Evolutionary conservation across 2,329 filamentous ascomycete species (phyloP), one percentile per base, ranked within the genome.

Genomic region (Penicillium sp.): DNA sequence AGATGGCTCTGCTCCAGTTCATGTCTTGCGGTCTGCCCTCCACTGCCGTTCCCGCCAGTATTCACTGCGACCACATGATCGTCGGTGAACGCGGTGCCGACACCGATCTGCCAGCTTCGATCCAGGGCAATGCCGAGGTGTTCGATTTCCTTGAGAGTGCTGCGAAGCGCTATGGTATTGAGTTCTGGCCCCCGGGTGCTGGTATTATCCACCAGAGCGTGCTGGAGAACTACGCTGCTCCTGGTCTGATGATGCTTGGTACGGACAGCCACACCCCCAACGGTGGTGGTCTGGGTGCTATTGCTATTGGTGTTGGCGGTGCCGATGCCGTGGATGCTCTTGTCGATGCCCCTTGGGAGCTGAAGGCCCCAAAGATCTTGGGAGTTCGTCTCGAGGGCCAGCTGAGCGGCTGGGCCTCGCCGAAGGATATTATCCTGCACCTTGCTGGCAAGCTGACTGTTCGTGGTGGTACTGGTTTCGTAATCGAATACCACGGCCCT

Each of bases 41-140:
- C 60, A 96, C 95, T 2, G 93, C 93, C 10, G 94, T 99, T 52
- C 95, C 95, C 11, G 94, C 95, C 51, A 97, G 93, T 76, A 97
- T 98, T 69, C 95, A 99, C 81, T 99, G 95, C 79, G 95, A 99
- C 81, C 95, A 99, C 78, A 89, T 99, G 88, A 98, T 99, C 79
- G 94, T 98, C 34, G 95, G 94, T 58, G 89, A 96, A 78, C 90
- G 88, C 74, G 95, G 95, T 60, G 95, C 94, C 38, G 89, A 94
- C 70, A 85, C 87, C 25, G 95, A 99, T 79, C 80, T 99, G 63
- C 86, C 89, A 31, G 86, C 89, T 35, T 95, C 92, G 43, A 96
- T 99, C 63, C 84, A 89, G 77, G 90, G 90, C 49, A 99, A 99
- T 78, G 92, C 92, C 76, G 95, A 99, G 82, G 93, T 99, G 0